A percentile compares a stretch with the other conserved stretches of the same genome.
Evolutionary conservation across 495 filamentous ascomycete species (phyloP).

Genomic region (Neurospora pannonica): DNA sequence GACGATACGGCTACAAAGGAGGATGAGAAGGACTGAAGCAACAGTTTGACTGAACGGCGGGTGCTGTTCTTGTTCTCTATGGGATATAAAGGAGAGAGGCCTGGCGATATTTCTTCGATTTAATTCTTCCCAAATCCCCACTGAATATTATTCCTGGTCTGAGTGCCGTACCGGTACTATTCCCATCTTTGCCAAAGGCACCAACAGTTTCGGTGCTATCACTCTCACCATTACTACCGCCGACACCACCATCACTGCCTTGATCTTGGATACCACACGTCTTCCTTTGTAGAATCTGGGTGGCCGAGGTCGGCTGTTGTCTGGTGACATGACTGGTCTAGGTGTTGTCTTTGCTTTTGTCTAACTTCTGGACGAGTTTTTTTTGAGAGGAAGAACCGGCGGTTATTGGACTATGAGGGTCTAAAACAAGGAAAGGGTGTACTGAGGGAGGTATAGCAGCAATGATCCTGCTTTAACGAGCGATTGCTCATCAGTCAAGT

Average conservation of each 20-base stretch:
- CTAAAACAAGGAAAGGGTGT: neutral
- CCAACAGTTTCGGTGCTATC: neutral
- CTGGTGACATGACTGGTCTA: neutral
- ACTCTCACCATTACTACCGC: neutral
- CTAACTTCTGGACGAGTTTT: neutral
- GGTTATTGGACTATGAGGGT: fast-evolving
- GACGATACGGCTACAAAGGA: no score
- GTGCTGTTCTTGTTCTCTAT: no score
- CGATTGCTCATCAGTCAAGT: neutral
- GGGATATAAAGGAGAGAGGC: no score
- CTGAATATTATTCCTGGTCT: no score
- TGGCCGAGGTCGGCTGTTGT: neutral
- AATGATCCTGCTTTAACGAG: neutral
- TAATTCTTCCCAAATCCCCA: no score
- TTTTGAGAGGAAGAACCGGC: neutral
- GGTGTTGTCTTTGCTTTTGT: neutral
- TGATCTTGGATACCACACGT: neutral
- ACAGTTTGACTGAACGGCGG: no score
- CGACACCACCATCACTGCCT: neutral
- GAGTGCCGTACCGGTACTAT: no score
- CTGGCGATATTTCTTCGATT: no score
- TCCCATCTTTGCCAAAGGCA: neutral
- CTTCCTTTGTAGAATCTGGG: neutral
- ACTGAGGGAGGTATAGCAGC: neutral
- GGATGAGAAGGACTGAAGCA: no score